Evolutionary conservation across 768 basidiomycete species (phyloP), one percentile per base, ranked within the genome.

Genomic region (Naganishia antarctica): DNA sequence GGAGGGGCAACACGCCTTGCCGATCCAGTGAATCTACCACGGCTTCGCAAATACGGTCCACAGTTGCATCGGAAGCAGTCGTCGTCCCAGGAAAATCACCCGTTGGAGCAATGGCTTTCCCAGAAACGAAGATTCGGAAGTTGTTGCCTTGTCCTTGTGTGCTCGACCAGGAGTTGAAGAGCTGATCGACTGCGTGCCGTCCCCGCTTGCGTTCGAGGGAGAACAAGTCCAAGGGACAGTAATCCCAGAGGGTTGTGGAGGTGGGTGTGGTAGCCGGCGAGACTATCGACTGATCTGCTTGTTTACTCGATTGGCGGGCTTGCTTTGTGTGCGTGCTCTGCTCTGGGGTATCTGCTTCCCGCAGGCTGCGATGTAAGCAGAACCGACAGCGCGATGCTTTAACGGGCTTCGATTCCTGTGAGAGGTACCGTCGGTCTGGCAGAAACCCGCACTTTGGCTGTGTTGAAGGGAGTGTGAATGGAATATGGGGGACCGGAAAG

Each of bases 361-460:
- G 23, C n/a, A 57, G 18, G 12, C 23, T 4, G 1, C 84, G 80
- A 75, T 97, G 91, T 87, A 97, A 89, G 75, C 91, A 92, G 76
- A 90, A 93, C 68, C 94, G 84, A 79, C 92, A 94, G 16, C 88
- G 86, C 41, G 76, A 78, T 7, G 81, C 80, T 80, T 97, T 97
- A 69, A 85, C 77, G 0, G 71, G 65, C 15, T 76, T 80, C 0
- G 86, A 87, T 41, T 79, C 77, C 3, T 80, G 70, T 6, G 90
- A 87, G 40, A 92, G 80, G 76, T 87, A 82, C 1, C 71, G 68
- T 5, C 82, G 72, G 32, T 80, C 81, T 2, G 94, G 91, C 41
- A 97, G 78, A 77, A 99, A 96, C 3, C 86, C 91, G 93, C 94
- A 99, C 81, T 99, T 99, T 32, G 94, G 94, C 53, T 57, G 34